These are phyloP conservation scores for Pleurozium schreberi DNA, from an alignment of 225 moss, liverwort and hornwort species.

Conservation along the genomic window DNA sequence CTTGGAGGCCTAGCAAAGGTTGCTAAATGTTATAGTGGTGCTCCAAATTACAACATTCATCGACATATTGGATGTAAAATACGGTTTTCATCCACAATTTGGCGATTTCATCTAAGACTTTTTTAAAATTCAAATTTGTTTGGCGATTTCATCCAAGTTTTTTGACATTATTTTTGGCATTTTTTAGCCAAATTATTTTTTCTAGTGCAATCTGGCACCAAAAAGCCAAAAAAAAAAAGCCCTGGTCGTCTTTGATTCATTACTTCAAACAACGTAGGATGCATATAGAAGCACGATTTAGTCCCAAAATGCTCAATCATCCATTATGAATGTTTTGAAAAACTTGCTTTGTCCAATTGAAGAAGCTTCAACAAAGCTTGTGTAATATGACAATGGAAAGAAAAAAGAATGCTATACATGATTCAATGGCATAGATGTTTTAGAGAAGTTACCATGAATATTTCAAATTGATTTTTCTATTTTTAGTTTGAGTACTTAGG, in stretches of 20 bases:
- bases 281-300: not conserved
- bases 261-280: not conserved
- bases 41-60: too few species aligned
- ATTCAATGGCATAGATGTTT: not conserved
- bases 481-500: not conserved
- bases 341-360: not conserved
- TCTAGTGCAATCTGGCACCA: too few species aligned
- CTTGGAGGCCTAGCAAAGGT: slow-evolving; percentile 97
- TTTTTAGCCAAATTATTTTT: too few species aligned
- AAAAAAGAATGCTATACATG: too few species aligned
- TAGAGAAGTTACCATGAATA: not conserved
- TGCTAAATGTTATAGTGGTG: too few species aligned
- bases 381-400: not conserved
- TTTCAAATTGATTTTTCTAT: not conserved
- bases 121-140: too few species aligned
- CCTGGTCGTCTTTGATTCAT: not conserved
- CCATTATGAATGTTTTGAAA: not conserved
- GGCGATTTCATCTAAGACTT: too few species aligned
- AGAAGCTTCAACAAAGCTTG: not conserved
- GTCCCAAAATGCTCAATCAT: not conserved
- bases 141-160: too few species aligned
- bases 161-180: too few species aligned
- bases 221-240: too few species aligned
- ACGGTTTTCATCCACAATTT: too few species aligned
- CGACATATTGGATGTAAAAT: too few species aligned